phyloP scores from a whole-genome alignment of 2,329 filamentous ascomycete species.

The Beauveria australis region DNA sequence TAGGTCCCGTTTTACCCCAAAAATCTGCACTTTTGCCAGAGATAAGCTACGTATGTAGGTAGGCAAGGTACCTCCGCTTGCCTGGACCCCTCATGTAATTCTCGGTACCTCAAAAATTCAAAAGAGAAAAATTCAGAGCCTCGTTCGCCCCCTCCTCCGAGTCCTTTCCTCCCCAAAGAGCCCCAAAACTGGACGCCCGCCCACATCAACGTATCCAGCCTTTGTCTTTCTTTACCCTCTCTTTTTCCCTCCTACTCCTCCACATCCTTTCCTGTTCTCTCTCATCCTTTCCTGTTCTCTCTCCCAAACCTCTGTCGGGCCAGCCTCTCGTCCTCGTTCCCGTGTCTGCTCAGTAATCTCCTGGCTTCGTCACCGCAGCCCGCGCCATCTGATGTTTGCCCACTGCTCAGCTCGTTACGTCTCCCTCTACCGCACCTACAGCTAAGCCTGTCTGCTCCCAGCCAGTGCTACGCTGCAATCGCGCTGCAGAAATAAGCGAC shows the following conservation, averaged over 20 bases:
- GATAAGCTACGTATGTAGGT: neutral
- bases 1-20: constrained; percentile 1
- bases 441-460: neutral
- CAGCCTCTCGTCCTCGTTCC: neutral
- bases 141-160: neutral
- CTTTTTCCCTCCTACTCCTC: neutral
- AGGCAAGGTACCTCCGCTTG: neutral
- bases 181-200: constrained; percentile 4
- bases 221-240: neutral
- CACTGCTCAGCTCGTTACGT: constrained; percentile 5
- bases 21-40: neutral
- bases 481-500: neutral
- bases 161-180: neutral
- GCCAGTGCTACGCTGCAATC: neutral
- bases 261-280: neutral
- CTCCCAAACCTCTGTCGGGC: neutral
- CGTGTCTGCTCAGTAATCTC: neutral
- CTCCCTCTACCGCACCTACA: constrained; percentile 9
- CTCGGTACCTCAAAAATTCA: neutral
- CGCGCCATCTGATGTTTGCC: constrained; percentile 4
- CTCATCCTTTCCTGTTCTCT: neutral
- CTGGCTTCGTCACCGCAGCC: neutral
- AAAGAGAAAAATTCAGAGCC: neutral
- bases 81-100: neutral
- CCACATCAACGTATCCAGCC: neutral